phyloP scores from a whole-genome alignment of 73 alveolate genomes.

The Diophrys appendiculata region DNA sequence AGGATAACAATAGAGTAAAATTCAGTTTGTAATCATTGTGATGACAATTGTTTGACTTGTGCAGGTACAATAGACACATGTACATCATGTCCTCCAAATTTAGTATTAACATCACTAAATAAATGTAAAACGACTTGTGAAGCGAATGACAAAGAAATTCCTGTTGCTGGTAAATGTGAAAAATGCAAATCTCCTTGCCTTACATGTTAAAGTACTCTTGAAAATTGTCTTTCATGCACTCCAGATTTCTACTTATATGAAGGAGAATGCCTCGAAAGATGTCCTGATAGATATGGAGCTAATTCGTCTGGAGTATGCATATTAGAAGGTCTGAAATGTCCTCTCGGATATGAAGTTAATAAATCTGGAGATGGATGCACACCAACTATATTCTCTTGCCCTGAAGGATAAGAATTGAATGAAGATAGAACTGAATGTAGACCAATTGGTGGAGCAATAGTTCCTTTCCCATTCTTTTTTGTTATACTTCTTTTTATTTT shows the following conservation, averaged over 20 bases:
- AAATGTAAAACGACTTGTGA: constrained; percentile 34
- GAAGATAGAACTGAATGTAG: constrained; percentile 47
- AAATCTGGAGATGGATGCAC: constrained; percentile 56
- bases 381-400: constrained; percentile 54
- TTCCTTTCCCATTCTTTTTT: constrained; percentile 63
- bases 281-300: constrained; percentile 55
- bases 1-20: constrained; percentile 33
- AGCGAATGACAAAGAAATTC: constrained; percentile 20
- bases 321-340: constrained; percentile 56
- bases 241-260: constrained; percentile 29
- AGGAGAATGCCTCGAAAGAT: constrained; percentile 42
- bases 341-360: constrained; percentile 31
- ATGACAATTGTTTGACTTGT: constrained; percentile 39
- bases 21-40: constrained; percentile 30
- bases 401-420: constrained; percentile 42
- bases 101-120: constrained; percentile 37
- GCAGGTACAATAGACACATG: constrained; percentile 53
- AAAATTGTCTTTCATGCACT: constrained; percentile 50
- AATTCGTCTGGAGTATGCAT: constrained; percentile 36
- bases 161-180: constrained; percentile 27
- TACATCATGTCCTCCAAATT: constrained; percentile 34
- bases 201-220: constrained; percentile 28
- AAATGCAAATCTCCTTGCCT: constrained; percentile 43
- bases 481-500: constrained; percentile 26
- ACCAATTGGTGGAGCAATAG: constrained; percentile 48